Evolutionary conservation across 2,329 filamentous ascomycete species (phyloP).

Genomic region (Chrysosporium queenslandicum): DNA sequence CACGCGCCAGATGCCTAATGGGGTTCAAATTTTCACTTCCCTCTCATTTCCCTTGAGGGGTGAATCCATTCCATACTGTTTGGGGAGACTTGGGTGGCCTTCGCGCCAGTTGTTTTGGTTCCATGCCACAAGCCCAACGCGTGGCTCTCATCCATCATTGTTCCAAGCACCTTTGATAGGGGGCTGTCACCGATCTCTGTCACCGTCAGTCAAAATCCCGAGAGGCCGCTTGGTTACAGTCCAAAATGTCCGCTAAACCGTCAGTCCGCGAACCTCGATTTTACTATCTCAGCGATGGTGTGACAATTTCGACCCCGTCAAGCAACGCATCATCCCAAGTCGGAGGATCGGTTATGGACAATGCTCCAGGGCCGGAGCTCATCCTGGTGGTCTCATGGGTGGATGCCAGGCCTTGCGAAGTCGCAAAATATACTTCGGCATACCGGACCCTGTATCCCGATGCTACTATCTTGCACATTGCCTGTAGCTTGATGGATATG

Average conservation of each 20-base stretch:
- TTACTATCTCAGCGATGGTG: slow-evolving; percentile 6
- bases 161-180: no score
- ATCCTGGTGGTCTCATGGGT: neutral
- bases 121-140: neutral
- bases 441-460: slow-evolving; percentile 1
- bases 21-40: neutral
- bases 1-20: neutral
- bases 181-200: no score
- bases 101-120: no score
- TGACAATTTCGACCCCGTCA: slow-evolving; percentile 2
- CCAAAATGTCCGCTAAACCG: neutral
- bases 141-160: neutral
- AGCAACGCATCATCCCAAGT: neutral
- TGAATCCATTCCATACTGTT: no score
- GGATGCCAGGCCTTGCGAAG: neutral
- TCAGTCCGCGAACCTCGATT: neutral
- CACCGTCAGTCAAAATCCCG: no score
- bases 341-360: neutral
- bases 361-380: neutral
- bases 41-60: no score
- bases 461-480: slow-evolving; percentile 1
- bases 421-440: neutral
- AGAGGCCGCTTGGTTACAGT: neutral
- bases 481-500: neutral
- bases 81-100: no score